Evolutionary conservation across 371 early-diverging fungal species (phyloP).

Genomic region (Mortierella sp.): DNA sequence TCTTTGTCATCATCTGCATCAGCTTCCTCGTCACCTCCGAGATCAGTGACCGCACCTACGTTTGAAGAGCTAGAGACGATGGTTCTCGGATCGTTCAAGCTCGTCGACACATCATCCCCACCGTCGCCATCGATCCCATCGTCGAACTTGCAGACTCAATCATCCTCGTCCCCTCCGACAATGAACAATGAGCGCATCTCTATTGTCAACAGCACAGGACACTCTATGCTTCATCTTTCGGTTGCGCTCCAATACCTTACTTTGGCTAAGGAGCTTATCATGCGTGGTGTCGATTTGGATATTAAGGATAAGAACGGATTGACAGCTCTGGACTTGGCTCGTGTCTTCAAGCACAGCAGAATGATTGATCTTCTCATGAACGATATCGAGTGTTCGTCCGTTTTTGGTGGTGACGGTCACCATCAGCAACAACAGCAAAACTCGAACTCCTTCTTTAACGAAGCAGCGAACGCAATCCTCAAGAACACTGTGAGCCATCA

Average conservation of each 20-base stretch:
- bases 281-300: conserved; percentile 17
- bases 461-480: too few relatives aligned
- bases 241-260: conserved; percentile 22
- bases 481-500: too few relatives aligned
- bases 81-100: conserved; percentile 33
- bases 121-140: neutral
- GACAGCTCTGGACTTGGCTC: conserved; percentile 38
- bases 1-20: too few relatives aligned
- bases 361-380: conserved; percentile 25
- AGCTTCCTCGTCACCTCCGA: too few relatives aligned
- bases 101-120: conserved; percentile 19
- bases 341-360: conserved; percentile 7
- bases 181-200: conserved; percentile 24
- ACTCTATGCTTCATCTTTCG: conserved; percentile 46
- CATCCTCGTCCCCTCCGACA: neutral
- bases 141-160: neutral
- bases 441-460: too few relatives aligned
- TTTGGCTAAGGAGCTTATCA: conserved; percentile 26
- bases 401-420: too few relatives aligned
- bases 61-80: conserved; percentile 22
- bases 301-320: conserved; percentile 39
- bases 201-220: conserved; percentile 36
- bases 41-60: neutral
- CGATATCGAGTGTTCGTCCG: too few relatives aligned
- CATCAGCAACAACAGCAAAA: too few relatives aligned